These are phyloP conservation scores for Lomentospora prolificans DNA, from an alignment of 2,329 filamentous ascomycete genomes.

Conservation along the genomic window DNA sequence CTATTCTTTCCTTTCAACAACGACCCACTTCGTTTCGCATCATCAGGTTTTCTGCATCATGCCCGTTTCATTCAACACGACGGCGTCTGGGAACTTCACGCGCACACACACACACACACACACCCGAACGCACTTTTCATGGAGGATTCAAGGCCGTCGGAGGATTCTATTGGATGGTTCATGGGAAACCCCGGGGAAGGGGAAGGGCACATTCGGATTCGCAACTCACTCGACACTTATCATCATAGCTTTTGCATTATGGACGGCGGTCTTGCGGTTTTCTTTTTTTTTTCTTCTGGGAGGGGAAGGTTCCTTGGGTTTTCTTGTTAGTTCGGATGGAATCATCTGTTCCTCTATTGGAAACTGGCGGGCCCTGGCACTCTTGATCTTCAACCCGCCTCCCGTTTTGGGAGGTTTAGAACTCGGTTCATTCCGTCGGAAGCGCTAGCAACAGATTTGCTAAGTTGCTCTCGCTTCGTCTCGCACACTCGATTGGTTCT, in stretches of 20 bases:
- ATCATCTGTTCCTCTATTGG: background rate
- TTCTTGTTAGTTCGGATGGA: background rate
- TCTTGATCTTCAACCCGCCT: background rate
- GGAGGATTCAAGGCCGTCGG: conserved; percentile 6
- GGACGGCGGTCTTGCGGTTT: background rate
- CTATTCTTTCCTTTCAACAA: background rate
- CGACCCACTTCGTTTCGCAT: background rate
- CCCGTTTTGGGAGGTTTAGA: background rate
- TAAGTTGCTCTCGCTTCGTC: background rate
- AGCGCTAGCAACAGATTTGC: background rate
- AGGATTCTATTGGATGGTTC: background rate
- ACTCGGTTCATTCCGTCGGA: background rate
- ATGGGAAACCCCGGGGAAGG: background rate
- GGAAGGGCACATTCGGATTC: background rate
- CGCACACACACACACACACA: conserved; percentile 4
- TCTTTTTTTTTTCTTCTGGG: conserved; percentile 4
- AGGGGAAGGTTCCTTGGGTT: background rate
- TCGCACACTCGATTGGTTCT: background rate
- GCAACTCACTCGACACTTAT: background rate
- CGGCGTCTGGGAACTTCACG: background rate
- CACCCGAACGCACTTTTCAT: too few species aligned
- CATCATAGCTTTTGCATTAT: conserved; percentile 3
- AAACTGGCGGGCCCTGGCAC: too few species aligned
- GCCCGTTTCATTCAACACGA: conserved; percentile 3
- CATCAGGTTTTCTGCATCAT: background rate